A percentile compares a stretch with the other conserved stretches of the same genome.
Conservation (phyloP, 2,329 filamentous ascomycete genomes). For the Venturia pyrina region DNA sequence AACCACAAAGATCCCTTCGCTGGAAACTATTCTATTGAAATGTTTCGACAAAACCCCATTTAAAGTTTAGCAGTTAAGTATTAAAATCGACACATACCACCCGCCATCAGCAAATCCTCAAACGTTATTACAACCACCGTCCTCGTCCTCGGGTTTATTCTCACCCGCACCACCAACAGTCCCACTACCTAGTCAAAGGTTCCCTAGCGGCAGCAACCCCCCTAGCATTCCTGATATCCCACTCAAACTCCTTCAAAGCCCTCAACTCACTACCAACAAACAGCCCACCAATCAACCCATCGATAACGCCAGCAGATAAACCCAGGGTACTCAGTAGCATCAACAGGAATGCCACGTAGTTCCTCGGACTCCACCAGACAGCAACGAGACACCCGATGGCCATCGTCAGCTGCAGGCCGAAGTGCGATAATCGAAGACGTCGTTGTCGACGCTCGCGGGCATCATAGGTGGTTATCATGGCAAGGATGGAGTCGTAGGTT, state of each 20-base stretch:
- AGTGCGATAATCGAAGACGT: slow-evolving; percentile 63
- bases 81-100: no score
- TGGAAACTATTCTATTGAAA: no score
- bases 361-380: slow-evolving; percentile 74
- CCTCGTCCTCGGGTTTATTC: background rate
- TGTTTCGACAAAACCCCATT: no score
- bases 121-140: no score
- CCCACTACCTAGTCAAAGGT: background rate
- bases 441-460: slow-evolving; percentile 63
- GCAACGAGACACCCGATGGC: slow-evolving; percentile 67
- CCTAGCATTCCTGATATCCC: slow-evolving; percentile 70
- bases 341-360: slow-evolving; percentile 71
- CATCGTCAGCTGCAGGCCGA: slow-evolving; percentile 55
- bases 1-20: no score
- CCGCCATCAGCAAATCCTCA: no score
- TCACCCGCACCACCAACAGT: background rate
- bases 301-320: slow-evolving; percentile 64
- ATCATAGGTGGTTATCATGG: slow-evolving; percentile 58
- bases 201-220: slow-evolving; percentile 16
- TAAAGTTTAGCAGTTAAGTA: no score
- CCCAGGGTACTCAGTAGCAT: slow-evolving; percentile 70
- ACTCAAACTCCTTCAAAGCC: slow-evolving; percentile 81
- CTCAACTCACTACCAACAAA: slow-evolving; percentile 81
- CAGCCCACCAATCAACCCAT: slow-evolving; percentile 76
- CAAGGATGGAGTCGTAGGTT: slow-evolving; percentile 63